Evolutionary conservation across 495 filamentous ascomycete genomes (phyloP).

Genomic region (Xylaria nigripes): DNA sequence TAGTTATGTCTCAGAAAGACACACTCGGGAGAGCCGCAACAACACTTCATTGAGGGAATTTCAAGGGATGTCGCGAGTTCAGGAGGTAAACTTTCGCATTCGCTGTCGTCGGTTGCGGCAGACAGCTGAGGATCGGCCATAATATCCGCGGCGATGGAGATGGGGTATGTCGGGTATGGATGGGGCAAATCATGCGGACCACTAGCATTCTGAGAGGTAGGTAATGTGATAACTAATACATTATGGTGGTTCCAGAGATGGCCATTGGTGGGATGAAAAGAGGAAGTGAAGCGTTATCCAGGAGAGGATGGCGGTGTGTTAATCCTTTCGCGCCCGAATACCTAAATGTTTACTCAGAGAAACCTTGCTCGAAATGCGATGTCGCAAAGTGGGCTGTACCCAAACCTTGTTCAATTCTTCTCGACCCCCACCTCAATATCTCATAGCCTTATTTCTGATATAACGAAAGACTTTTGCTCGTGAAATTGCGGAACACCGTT

Average conservation of each 20-base stretch:
- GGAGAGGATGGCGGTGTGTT: background rate
- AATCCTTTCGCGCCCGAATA: background rate
- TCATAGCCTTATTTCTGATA: background rate
- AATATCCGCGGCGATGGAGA: conserved; percentile 11
- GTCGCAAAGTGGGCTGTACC: background rate
- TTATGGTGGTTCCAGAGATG: background rate
- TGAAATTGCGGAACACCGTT: conserved; percentile 7
- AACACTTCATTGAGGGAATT: conserved; percentile 47
- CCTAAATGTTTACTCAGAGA: background rate
- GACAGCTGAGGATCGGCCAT: conserved; percentile 21
- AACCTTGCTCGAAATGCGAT: background rate
- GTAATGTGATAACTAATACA: background rate
- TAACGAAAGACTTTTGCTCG: background rate
- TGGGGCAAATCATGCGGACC: conserved; percentile 7
- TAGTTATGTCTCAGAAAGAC: conserved; percentile 71
- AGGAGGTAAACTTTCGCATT: conserved; percentile 9
- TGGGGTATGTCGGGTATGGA: conserved; percentile 13
- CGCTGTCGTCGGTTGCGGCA: conserved; percentile 9
- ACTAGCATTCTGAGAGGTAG: conserved; percentile 21
- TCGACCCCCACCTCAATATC: background rate
- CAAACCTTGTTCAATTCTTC: background rate
- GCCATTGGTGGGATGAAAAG: background rate
- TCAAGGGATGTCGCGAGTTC: conserved; percentile 12
- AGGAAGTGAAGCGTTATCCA: background rate
- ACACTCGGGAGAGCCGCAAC: conserved; percentile 76